Evolutionary conservation across 1,284 basidiomycete genomes (phyloP), one percentile per base, ranked within the genome.

Genomic region (Malassezia pachydermatis): DNA sequence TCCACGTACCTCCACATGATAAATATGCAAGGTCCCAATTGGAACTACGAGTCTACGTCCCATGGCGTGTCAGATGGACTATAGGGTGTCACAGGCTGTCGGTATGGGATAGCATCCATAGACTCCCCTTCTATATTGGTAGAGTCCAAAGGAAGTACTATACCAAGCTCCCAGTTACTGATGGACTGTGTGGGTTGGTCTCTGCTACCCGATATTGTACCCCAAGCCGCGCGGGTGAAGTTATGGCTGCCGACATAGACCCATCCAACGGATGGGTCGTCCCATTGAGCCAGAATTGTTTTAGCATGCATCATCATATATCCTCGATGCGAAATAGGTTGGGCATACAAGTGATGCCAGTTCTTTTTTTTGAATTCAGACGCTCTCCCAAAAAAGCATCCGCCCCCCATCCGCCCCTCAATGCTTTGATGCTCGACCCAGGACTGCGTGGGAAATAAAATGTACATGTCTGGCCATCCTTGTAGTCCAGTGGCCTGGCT

Each of bases 301-400:
- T 71, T 71, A 38, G 62, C 63, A 41, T 71, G 68, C 36, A 71
- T 71, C 48, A 71, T 51, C n/a, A 71, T 20, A 20, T 63, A 51
- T 25, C 65, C 67, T 6, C 67, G 56, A 4, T 55, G 27, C 14
- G 57, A 60, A 8, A 53, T 48, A 4, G 65, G 63, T 42, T 57
- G 58, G 25, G 54, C 35, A 22, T 55, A 62, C 3, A 66, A 50
- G 2, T 54, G 35, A 42, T 52, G 16, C 49, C 56, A 39, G 11
- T 13, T 19, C 10, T 25, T 30, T 9, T 23, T 20, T 5, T 19
- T 36, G 29, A 58, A 67, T 1, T 50, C 54, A 10, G 58, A 50
- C 1, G 60, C 54, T 29, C 66, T 67, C 13, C 63, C 66, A 39
- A 70, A 70, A 34, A 69, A 69, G 34, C 62, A 65, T 13, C 60